Evolutionary conservation across 345 rosid genomes (phyloP).

Genomic region (Passiflora organensis): DNA sequence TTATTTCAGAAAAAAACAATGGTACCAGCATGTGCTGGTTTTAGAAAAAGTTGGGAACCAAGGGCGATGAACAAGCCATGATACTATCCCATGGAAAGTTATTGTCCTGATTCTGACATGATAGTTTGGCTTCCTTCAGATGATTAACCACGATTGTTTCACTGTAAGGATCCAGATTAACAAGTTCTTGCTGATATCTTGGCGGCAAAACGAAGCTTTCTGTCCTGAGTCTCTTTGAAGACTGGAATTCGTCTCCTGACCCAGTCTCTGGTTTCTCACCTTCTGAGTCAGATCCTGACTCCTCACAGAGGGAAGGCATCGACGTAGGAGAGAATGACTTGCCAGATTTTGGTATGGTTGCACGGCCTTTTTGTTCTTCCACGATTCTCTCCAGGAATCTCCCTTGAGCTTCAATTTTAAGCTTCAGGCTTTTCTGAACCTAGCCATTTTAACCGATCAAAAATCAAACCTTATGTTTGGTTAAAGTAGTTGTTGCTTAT

Average conservation of each 20-base stretch:
- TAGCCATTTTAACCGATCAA: constrained; percentile 1
- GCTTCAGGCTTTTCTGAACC: constrained; percentile 51
- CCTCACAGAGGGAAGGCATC: constrained; percentile 45
- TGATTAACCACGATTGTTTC: constrained; percentile 4
- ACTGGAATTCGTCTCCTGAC: constrained; percentile 20
- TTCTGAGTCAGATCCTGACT: constrained; percentile 41
- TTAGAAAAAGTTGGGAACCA: constrained; percentile 28
- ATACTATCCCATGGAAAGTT: constrained; percentile 24
- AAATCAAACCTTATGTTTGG: too few relatives aligned
- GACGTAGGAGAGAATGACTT: constrained; percentile 28
- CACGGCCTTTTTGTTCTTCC: constrained; percentile 23
- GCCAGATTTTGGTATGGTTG: constrained; percentile 10
- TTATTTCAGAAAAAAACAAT: too few relatives aligned
- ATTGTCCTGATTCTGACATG: constrained; percentile 10
- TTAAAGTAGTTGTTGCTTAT: too few relatives aligned
- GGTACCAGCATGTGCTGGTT: neutral
- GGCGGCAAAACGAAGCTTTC: constrained; percentile 17
- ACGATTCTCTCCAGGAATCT: constrained; percentile 42
- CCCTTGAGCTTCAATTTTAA: constrained; percentile 50
- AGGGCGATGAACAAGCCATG: constrained; percentile 25
- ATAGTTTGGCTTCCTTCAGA: constrained; percentile 10
- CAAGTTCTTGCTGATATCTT: constrained; percentile 5
- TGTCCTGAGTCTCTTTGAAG: constrained; percentile 20
- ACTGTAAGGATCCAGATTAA: constrained; percentile 6
- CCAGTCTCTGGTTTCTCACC: constrained; percentile 22